Base-by-base conservation (phyloP, 495 filamentous ascomycete species). In the Lasiosphaeriaceae sp. region DNA sequence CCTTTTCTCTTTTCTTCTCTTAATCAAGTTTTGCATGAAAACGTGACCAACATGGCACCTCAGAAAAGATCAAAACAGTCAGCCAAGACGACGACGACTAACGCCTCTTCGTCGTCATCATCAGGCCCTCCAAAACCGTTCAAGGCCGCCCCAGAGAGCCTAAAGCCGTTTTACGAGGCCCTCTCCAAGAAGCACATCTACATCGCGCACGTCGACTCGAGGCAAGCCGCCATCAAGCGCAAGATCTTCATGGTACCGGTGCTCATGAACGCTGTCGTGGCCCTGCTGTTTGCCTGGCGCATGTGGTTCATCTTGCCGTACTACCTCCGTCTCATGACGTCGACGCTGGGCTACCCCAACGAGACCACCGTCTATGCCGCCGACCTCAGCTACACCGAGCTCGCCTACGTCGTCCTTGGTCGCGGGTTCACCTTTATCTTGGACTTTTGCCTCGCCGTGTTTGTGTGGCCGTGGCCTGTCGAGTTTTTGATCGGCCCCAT, bases 201-300 rank as follows among this genome's bases (percentile, higher is more conserved):
- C 79, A 82, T 96, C 59, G 76, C 84, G 23, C 88, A 92, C 75
- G 74, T 93, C 74, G 90, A 96, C 77, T 74, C 63, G 37, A 82
- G 85, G 43, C 81, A 80, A 0, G 61, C 59, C 22, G 74, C 76
- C 26, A 81, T 88, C 76, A 96, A 95, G 72, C 78, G 78, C 57
- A 86, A 88, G 61, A 83, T 90, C 66, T 96, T 93, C 76, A 45
- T 79, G 41, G 82, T 93, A 3, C 89, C 90, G 43, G 73, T 85
- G 47, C 58, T 83, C 19, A 80, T 92, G 70, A 95, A 95, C 71
- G 45, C 84, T 44, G 66, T 71, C 55, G 78, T 95, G 52, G 69
- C 74, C 21, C 62, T 72, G 5, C 64, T 87, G 8, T 80, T 94
- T 62, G 63, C 76, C 44, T 83, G 78, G 66, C 83, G 90, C 19